These are phyloP conservation scores for Mycena epipterygia DNA, from an alignment of 768 basidiomycete species.

Conservation along the genomic window DNA sequence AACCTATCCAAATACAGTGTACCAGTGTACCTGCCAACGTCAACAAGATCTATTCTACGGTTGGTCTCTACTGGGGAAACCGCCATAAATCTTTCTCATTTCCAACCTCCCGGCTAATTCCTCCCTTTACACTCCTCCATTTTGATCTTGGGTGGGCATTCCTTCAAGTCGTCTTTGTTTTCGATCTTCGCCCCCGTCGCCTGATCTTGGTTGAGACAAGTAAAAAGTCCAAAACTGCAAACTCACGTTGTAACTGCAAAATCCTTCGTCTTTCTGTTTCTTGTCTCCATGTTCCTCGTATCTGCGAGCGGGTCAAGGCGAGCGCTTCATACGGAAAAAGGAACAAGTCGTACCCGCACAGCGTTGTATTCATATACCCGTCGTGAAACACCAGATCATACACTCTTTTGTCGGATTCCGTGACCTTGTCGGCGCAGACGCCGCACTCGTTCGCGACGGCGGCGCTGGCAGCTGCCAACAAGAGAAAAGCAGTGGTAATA, in stretches of 20 bases:
- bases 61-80: no score
- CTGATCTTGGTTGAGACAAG: neutral
- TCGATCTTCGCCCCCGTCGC: neutral
- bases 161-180: neutral
- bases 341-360: constrained; percentile 3
- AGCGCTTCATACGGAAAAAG: no score
- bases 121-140: neutral
- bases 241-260: constrained; percentile 6
- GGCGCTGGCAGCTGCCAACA: neutral
- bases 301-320: neutral
- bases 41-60: no score
- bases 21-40: no score
- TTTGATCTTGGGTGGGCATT: neutral
- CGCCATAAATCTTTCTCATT: no score
- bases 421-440: neutral
- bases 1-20: neutral
- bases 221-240: neutral
- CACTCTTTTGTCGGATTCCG: neutral
- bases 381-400: neutral
- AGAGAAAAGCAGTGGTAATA: neutral
- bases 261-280: neutral
- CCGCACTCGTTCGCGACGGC: neutral
- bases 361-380: neutral
- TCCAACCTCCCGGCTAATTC: no score
- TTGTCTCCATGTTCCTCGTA: neutral